Evolutionary conservation across 2,329 filamentous ascomycete genomes (phyloP).

Genomic region (Diaporthe sp.): DNA sequence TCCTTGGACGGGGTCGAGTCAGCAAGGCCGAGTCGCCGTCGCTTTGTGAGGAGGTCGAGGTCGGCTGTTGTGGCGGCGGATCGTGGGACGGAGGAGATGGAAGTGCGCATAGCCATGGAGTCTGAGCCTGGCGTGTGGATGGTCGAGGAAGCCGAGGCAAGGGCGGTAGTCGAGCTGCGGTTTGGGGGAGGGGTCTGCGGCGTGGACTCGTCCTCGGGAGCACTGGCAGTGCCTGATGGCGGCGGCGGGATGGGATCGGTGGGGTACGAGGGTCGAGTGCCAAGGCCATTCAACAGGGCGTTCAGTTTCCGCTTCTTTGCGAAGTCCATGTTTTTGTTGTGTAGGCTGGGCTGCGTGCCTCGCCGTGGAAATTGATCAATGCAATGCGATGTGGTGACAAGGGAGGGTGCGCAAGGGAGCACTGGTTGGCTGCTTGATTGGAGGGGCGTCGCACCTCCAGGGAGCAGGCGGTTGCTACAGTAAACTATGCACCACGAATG

Average conservation of each 20-base stretch:
- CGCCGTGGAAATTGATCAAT: constrained; percentile 25
- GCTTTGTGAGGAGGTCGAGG: constrained; percentile 64
- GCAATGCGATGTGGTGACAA: constrained; percentile 30
- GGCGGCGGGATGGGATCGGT: constrained; percentile 48
- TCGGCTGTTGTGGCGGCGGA: constrained; percentile 47
- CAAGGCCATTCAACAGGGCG: constrained; percentile 77
- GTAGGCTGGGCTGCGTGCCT: background rate
- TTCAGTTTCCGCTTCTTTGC: constrained; percentile 86
- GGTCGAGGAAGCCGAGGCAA: constrained; percentile 40
- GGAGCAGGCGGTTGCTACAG: constrained; percentile 15
- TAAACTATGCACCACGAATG: background rate
- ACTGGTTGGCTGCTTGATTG: constrained; percentile 16
- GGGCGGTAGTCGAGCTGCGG: constrained; percentile 35
- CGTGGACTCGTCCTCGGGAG: constrained; percentile 53
- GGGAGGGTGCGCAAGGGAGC: constrained; percentile 19
- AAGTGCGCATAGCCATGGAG: constrained; percentile 43
- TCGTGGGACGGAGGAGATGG: constrained; percentile 42
- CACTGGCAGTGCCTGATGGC: constrained; percentile 47
- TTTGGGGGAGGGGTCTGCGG: constrained; percentile 39
- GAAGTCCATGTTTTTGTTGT: constrained; percentile 37
- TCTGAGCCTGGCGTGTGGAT: constrained; percentile 42
- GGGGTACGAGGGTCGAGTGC: constrained; percentile 58
- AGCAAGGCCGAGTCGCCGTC: constrained; percentile 63
- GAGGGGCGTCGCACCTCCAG: constrained; percentile 1
- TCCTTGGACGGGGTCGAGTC: constrained; percentile 55